Evolutionary conservation across 2,329 filamentous ascomycete genomes (phyloP).

Genomic region (Shiraia sp.): DNA sequence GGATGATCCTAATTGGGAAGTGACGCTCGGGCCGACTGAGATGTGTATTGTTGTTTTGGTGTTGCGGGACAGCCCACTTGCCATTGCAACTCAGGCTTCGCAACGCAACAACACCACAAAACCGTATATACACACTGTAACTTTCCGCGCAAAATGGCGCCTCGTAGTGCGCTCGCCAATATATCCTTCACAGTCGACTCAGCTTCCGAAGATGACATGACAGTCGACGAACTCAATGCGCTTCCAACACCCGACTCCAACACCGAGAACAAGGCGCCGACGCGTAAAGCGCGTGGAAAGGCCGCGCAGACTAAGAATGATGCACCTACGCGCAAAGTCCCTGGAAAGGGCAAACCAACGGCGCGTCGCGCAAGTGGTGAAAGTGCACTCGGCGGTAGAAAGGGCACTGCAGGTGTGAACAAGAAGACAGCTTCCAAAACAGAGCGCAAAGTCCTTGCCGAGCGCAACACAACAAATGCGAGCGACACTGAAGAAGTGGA

Average conservation of each 20-base stretch:
- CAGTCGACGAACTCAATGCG: slow-evolving; percentile 37
- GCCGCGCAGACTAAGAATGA: slow-evolving; percentile 29
- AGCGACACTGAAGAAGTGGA: slow-evolving; percentile 53
- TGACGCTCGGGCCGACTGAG: slow-evolving; percentile 2
- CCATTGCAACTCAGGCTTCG: background rate
- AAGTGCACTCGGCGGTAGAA: slow-evolving; percentile 43
- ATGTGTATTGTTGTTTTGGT: slow-evolving; percentile 6
- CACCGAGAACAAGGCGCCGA: slow-evolving; percentile 43
- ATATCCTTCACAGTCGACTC: slow-evolving; percentile 46
- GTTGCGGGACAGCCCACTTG: slow-evolving; percentile 9
- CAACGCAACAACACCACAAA: slow-evolving; percentile 2
- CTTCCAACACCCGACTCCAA: slow-evolving; percentile 48
- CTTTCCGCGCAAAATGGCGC: slow-evolving; percentile 32
- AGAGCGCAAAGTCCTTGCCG: slow-evolving; percentile 47
- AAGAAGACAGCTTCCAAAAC: slow-evolving; percentile 40
- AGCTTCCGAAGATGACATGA: slow-evolving; percentile 48
- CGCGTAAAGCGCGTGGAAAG: slow-evolving; percentile 40
- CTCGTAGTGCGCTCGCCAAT: slow-evolving; percentile 34
- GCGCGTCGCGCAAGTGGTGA: slow-evolving; percentile 44
- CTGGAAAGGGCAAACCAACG: slow-evolving; percentile 41
- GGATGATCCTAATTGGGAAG: background rate
- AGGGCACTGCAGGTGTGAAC: slow-evolving; percentile 37
- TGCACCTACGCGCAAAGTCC: slow-evolving; percentile 32
- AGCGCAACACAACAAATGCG: slow-evolving; percentile 44
- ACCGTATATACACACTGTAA: background rate